Evolutionary conservation across 495 filamentous ascomycete species (phyloP).

Genomic region (Penicillium simplicissimum): DNA sequence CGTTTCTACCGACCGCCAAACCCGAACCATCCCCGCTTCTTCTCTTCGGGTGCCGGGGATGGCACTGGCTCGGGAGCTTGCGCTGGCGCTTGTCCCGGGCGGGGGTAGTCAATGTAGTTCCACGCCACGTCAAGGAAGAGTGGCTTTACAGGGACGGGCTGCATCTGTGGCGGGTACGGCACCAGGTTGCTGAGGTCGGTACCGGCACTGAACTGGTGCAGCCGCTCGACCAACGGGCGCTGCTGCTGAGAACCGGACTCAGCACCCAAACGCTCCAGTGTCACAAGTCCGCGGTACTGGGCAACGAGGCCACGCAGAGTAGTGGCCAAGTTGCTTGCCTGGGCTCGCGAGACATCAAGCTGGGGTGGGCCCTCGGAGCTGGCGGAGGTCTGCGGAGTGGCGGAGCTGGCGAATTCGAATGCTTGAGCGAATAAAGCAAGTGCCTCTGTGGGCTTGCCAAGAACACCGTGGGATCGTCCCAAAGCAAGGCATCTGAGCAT

Average conservation of each 20-base stretch:
- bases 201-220: slow-evolving; percentile 69
- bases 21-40: slow-evolving; percentile 83
- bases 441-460: slow-evolving; percentile 72
- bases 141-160: slow-evolving; percentile 89
- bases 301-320: slow-evolving; percentile 68
- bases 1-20: slow-evolving; percentile 71
- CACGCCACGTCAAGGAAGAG: slow-evolving; percentile 95
- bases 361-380: slow-evolving; percentile 47
- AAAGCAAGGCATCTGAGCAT: slow-evolving; percentile 73
- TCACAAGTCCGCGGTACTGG: slow-evolving; percentile 78
- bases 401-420: slow-evolving; percentile 48
- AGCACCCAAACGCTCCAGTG: slow-evolving; percentile 61
- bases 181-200: slow-evolving; percentile 80
- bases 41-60: slow-evolving; percentile 40
- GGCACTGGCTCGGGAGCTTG: slow-evolving; percentile 15
- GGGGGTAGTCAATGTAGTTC: slow-evolving; percentile 97
- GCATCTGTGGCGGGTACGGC: slow-evolving; percentile 77
- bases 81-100: slow-evolving; percentile 34
- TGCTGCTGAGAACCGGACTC: slow-evolving; percentile 34
- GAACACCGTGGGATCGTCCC: slow-evolving; percentile 77
- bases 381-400: slow-evolving; percentile 35
- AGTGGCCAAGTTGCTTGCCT: slow-evolving; percentile 56
- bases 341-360: slow-evolving; percentile 58
- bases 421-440: slow-evolving; percentile 80
- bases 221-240: slow-evolving; percentile 64